A percentile compares a stretch with the other conserved stretches of the same genome.
Conservation (phyloP, 495 filamentous ascomycete species). For the Hypoxylon cercidicola region DNA sequence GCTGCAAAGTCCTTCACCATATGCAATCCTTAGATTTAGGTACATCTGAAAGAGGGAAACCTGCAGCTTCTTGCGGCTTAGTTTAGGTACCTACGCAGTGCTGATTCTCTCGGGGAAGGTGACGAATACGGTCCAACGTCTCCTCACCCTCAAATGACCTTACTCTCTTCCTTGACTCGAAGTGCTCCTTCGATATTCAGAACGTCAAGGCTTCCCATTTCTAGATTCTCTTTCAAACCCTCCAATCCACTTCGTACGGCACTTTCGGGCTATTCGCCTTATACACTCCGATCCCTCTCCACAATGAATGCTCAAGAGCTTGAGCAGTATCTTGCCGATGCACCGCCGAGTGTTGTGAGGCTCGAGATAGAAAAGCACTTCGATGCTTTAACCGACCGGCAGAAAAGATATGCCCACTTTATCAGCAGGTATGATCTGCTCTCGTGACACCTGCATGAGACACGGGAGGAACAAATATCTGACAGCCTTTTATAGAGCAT, state of each 20-base stretch:
- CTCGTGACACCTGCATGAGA: not conserved
- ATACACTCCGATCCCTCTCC: slow-evolving; percentile 22
- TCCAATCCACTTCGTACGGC: not conserved
- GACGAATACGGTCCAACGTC: slow-evolving; percentile 4
- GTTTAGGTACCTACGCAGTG: slow-evolving; percentile 25
- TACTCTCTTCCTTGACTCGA: slow-evolving; percentile 35
- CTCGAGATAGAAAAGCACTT: slow-evolving; percentile 92
- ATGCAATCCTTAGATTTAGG: not conserved
- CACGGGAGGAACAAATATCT: slow-evolving; percentile 7
- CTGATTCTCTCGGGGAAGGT: slow-evolving; percentile 3
- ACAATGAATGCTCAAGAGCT: slow-evolving; percentile 62
- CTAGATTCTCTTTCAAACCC: slow-evolving; percentile 15
- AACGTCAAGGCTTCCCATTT: slow-evolving; percentile 24
- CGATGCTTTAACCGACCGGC: slow-evolving; percentile 76
- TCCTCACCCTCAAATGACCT: slow-evolving; percentile 37
- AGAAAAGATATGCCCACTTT: slow-evolving; percentile 92
- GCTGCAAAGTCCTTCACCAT: slow-evolving; percentile 1
- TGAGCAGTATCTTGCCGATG: slow-evolving; percentile 86
- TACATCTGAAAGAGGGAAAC: slow-evolving; percentile 11
- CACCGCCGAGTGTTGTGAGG: slow-evolving; percentile 84
- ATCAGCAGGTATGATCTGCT: slow-evolving; percentile 74
- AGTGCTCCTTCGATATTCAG: slow-evolving; percentile 40
- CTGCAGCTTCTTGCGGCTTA: slow-evolving; percentile 12
- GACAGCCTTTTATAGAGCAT: slow-evolving; percentile 65
- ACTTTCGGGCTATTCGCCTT: not conserved